Conservation (phyloP, 2,329 filamentous ascomycete genomes). For the Sporothrix humicola region DNA sequence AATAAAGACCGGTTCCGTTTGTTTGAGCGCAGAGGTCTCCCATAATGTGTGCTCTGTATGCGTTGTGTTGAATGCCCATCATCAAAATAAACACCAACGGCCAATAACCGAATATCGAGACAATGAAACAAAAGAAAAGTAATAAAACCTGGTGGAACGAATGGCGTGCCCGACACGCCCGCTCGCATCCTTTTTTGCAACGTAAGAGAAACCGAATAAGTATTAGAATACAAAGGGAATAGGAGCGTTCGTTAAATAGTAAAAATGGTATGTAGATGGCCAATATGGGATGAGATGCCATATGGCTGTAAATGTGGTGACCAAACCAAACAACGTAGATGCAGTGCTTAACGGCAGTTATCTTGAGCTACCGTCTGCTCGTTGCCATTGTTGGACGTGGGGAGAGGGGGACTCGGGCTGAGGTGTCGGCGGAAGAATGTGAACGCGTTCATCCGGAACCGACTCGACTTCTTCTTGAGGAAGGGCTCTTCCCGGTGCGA, state of each 20-base stretch:
- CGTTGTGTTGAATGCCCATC: slow-evolving; percentile 14
- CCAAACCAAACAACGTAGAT: neutral
- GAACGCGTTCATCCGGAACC: slow-evolving; percentile 67
- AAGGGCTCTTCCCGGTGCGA: slow-evolving; percentile 50
- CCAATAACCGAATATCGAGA: neutral
- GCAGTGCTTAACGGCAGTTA: neutral
- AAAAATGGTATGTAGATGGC: neutral
- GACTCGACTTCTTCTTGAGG: slow-evolving; percentile 66
- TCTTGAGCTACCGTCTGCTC: slow-evolving; percentile 4
- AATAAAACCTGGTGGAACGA: slow-evolving; percentile 1
- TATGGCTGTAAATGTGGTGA: neutral
- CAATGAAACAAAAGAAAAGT: neutral
- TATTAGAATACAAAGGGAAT: slow-evolving; percentile 20
- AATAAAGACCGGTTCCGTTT: neutral
- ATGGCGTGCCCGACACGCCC: slow-evolving; percentile 16
- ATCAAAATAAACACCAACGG: slow-evolving; percentile 9
- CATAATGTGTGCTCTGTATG: slow-evolving; percentile 9
- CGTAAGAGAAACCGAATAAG: neutral
- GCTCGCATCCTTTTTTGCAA: slow-evolving; percentile 11
- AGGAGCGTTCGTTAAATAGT: slow-evolving; percentile 1
- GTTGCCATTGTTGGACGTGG: slow-evolving; percentile 33
- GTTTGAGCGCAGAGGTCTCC: neutral
- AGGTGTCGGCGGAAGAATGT: slow-evolving; percentile 63
- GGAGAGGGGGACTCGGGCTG: slow-evolving; percentile 47
- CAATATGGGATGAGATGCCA: too few relatives aligned